Conservation (phyloP, 306 rosid genomes). For the Senna siamea region DNA sequence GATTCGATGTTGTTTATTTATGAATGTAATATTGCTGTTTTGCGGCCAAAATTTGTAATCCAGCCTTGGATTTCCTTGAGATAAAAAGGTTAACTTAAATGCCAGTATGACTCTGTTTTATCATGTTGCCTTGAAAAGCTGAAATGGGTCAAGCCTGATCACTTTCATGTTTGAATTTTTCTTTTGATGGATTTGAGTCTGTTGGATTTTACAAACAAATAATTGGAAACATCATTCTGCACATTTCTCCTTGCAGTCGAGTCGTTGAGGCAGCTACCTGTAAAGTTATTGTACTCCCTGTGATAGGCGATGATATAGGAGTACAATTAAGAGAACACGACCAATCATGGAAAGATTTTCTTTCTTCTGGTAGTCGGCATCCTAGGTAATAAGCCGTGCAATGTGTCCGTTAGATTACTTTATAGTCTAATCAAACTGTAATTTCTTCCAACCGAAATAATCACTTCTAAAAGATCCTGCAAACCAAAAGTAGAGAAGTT, state of each 20-base stretch:
- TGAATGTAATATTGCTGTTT: not conserved
- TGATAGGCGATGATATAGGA: slow-evolving; percentile 54
- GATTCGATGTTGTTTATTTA: too few species aligned
- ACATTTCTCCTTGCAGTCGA: slow-evolving; percentile 59
- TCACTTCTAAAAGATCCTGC: slow-evolving; percentile 1
- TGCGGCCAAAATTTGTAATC: slow-evolving; percentile 8
- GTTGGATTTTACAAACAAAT: slow-evolving; percentile 12
- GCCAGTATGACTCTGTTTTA: slow-evolving; percentile 7
- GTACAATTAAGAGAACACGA: slow-evolving; percentile 66
- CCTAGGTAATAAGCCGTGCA: slow-evolving; percentile 51
- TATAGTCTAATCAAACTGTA: slow-evolving; percentile 3
- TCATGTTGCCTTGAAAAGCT: slow-evolving; percentile 24
- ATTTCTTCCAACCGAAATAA: slow-evolving; percentile 13
- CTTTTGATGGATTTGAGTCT: slow-evolving; percentile 6
- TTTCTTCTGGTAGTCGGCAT: slow-evolving; percentile 48
- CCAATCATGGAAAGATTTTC: slow-evolving; percentile 72
- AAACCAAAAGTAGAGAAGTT: slow-evolving; percentile 15
- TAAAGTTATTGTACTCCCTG: slow-evolving; percentile 84
- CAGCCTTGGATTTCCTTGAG: not conserved
- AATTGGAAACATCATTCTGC: slow-evolving; percentile 14
- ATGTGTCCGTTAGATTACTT: slow-evolving; percentile 1
- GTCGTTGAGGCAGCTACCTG: slow-evolving; percentile 67
- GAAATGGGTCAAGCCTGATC: slow-evolving; percentile 15
- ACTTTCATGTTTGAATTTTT: slow-evolving; percentile 16
- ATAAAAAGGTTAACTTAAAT: slow-evolving; percentile 2